A percentile compares a stretch with the other conserved stretches of the same genome.
phyloP scores from a whole-genome alignment of 2,329 filamentous ascomycete genomes.

The Teratosphaeria viscida region DNA sequence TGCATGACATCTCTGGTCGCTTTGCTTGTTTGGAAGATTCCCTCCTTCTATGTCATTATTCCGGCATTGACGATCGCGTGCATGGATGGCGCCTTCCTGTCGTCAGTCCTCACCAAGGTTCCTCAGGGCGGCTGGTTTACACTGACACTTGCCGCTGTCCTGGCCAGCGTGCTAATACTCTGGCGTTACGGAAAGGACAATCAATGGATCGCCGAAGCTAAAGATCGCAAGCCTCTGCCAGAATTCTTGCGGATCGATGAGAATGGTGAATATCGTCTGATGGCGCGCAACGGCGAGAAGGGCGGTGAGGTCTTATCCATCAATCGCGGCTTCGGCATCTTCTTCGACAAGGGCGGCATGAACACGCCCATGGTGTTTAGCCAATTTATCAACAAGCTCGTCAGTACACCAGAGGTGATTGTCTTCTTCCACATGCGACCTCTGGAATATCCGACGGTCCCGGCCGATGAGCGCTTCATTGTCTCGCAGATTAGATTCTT shows the following conservation, averaged over 20 bases:
- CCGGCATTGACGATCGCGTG: conserved; percentile 54
- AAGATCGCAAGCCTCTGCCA: conserved; percentile 46
- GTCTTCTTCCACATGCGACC: conserved; percentile 66
- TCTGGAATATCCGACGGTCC: conserved; percentile 45
- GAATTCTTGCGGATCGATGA: conserved; percentile 31
- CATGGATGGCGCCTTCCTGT: conserved; percentile 60
- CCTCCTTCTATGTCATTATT: conserved; percentile 48
- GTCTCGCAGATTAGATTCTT: conserved; percentile 35
- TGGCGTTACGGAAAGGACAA: conserved; percentile 73
- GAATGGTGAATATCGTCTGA: conserved; percentile 18
- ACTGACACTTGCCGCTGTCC: conserved; percentile 50
- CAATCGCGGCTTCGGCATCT: conserved; percentile 52
- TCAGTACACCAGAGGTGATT: conserved; percentile 55
- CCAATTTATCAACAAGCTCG: conserved; percentile 63
- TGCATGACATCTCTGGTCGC: conserved; percentile 63
- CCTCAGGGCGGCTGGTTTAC: conserved; percentile 73
- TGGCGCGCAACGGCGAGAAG: conserved; percentile 2
- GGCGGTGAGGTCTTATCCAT: conserved; percentile 33
- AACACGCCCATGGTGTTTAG: conserved; percentile 57
- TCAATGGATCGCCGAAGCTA: conserved; percentile 61
- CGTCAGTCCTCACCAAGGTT: conserved; percentile 60
- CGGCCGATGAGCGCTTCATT: conserved; percentile 41
- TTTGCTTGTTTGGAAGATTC: conserved; percentile 60
- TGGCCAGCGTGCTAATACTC: conserved; percentile 57
- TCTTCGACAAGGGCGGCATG: conserved; percentile 67